These are phyloP conservation scores for Aspergillus floridensis DNA, from an alignment of 2,329 filamentous ascomycete genomes.

Conservation along the genomic window DNA sequence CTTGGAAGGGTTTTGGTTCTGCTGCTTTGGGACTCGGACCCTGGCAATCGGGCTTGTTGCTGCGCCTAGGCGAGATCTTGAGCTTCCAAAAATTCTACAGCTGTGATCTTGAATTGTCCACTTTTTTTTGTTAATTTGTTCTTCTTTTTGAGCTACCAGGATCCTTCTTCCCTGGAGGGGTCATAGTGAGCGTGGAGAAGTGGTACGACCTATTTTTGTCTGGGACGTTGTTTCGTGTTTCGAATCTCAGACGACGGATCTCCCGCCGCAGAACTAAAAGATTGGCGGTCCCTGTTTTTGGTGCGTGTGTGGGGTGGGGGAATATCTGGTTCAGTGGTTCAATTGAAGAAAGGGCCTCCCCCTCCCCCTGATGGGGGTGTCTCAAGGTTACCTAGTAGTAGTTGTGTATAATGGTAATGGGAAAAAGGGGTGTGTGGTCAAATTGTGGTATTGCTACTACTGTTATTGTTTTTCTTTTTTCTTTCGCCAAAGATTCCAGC, in stretches of 20 bases:
- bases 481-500: background rate
- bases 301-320: background rate
- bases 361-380: background rate
- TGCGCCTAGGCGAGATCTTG: background rate
- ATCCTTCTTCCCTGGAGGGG: background rate
- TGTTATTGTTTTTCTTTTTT: background rate
- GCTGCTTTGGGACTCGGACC: background rate
- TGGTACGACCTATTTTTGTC: background rate
- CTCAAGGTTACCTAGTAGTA: background rate
- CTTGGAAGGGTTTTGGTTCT: background rate
- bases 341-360: background rate
- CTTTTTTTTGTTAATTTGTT: background rate
- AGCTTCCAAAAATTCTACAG: background rate
- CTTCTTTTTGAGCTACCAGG: background rate
- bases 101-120: background rate
- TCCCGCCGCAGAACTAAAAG: background rate
- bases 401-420: too few species aligned
- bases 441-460: too few species aligned
- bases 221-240: conserved; percentile 1
- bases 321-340: background rate
- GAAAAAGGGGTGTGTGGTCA: too few species aligned
- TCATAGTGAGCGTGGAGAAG: background rate
- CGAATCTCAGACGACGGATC: conserved; percentile 7
- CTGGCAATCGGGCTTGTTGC: background rate
- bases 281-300: conserved; percentile 1